Conservation (phyloP, 2,329 filamentous ascomycete species). For the Arthroderma sp. region DNA sequence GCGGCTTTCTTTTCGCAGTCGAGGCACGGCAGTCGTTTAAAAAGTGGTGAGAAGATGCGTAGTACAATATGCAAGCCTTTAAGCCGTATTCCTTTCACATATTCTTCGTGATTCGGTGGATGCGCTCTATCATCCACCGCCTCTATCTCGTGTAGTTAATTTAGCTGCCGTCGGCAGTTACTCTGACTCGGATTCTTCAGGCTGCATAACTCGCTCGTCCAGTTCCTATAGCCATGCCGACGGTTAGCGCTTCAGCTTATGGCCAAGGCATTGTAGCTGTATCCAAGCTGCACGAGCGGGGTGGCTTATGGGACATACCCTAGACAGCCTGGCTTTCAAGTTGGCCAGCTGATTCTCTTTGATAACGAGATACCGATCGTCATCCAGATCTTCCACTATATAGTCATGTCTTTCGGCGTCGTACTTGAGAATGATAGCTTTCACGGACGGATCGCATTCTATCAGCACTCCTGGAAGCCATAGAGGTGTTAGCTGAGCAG, state of each 20-base stretch:
- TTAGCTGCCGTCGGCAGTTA: background rate
- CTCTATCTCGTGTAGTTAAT: no score
- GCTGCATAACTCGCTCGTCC: constrained; percentile 35
- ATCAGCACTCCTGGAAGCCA: constrained; percentile 29
- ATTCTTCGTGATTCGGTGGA: no score
- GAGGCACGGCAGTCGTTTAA: no score
- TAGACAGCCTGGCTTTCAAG: constrained; percentile 29
- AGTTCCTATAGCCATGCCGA: constrained; percentile 23
- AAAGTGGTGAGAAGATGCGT: no score
- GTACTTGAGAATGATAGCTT: constrained; percentile 36
- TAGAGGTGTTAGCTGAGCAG: background rate
- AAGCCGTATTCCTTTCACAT: no score
- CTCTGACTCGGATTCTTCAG: constrained; percentile 34
- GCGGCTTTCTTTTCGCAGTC: no score
- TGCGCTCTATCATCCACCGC: no score
- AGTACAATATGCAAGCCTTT: no score
- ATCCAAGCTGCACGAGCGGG: background rate
- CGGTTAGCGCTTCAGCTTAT: no score
- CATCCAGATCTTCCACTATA: constrained; percentile 35
- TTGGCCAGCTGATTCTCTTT: constrained; percentile 34
- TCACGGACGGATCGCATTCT: constrained; percentile 37
- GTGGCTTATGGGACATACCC: constrained; percentile 18
- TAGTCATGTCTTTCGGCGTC: constrained; percentile 35
- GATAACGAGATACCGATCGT: constrained; percentile 32
- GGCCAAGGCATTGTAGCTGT: background rate